A percentile compares a stretch with the other conserved stretches of the same genome.
phyloP scores from a whole-genome alignment of 495 filamentous ascomycete species.

The Usnea hakonensis region DNA sequence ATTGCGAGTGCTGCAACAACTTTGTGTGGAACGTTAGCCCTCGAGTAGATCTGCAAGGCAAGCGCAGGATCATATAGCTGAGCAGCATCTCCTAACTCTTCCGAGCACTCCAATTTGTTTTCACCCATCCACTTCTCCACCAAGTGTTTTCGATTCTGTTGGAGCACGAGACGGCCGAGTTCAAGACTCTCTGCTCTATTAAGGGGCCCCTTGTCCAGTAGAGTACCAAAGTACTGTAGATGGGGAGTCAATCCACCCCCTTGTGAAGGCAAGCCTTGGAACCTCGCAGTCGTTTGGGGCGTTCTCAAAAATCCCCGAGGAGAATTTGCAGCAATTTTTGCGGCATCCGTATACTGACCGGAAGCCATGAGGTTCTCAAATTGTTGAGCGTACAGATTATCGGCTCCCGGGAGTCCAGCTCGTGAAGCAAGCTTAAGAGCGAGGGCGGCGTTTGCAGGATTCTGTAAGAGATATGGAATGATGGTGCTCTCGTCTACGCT shows the following conservation, averaged over 20 bases:
- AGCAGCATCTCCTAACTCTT: constrained; percentile 91
- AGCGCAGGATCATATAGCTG: constrained; percentile 80
- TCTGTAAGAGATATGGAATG: constrained; percentile 89
- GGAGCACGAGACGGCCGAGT: constrained; percentile 82
- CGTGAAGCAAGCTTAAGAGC: constrained; percentile 93
- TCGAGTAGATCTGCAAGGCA: constrained; percentile 77
- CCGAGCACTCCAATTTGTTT: constrained; percentile 89
- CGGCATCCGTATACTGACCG: constrained; percentile 77
- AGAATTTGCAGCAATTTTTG: constrained; percentile 93
- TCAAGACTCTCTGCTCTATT: constrained; percentile 93
- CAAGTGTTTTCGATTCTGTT: constrained; percentile 88
- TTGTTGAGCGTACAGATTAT: constrained; percentile 86
- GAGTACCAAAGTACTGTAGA: constrained; percentile 94
- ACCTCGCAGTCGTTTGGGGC: constrained; percentile 84
- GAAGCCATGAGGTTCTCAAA: constrained; percentile 75
- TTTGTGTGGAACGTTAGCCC: constrained; percentile 81
- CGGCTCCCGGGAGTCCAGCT: constrained; percentile 87
- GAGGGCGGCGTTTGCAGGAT: constrained; percentile 82
- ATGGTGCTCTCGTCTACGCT: constrained; percentile 84
- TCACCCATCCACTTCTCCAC: constrained; percentile 97
- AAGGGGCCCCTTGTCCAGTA: constrained; percentile 87
- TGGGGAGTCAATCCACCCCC: constrained; percentile 38
- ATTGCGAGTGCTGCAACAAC: constrained; percentile 92
- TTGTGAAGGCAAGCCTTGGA: constrained; percentile 63
- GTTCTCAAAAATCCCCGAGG: constrained; percentile 93